A percentile compares a stretch with the other conserved stretches of the same genome.
These are phyloP conservation scores for Trichoderma asperellum DNA, from an alignment of 2,329 filamentous ascomycete genomes.

Conservation along the genomic window DNA sequence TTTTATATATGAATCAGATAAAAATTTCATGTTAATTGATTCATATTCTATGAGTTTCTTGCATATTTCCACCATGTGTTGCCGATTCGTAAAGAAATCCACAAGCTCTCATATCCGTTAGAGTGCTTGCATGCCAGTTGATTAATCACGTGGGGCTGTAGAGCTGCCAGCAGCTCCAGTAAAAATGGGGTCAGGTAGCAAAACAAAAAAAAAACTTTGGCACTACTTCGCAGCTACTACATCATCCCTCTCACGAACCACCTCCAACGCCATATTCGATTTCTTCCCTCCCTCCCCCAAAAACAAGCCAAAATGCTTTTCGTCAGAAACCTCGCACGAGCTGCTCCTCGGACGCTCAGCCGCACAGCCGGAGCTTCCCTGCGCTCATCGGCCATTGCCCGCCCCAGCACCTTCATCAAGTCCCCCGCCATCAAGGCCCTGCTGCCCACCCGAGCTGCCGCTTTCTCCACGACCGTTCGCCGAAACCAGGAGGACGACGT, in stretches of 20 bases:
- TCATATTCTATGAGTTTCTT: not conserved
- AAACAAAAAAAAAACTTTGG: constrained; percentile 12
- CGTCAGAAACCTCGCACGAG: constrained; percentile 66
- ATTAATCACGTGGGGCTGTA: constrained; percentile 17
- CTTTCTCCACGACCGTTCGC: constrained; percentile 50
- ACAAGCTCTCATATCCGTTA: not conserved
- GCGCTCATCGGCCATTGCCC: constrained; percentile 53
- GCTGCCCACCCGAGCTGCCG: constrained; percentile 49
- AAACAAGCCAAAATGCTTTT: constrained; percentile 62
- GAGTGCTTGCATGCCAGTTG: constrained; percentile 23
- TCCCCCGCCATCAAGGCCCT: constrained; percentile 44
- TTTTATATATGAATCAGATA: not conserved
- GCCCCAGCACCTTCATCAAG: constrained; percentile 55
- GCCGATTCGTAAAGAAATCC: not conserved
- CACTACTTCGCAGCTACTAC: constrained; percentile 21
- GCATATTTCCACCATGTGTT: not conserved
- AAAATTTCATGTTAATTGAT: not conserved
- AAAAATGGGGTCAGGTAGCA: not conserved
- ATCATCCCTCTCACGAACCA: constrained; percentile 29
- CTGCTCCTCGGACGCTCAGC: constrained; percentile 66
- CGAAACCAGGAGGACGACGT: constrained; percentile 41
- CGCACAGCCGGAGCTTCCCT: constrained; percentile 59
- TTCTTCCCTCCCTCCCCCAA: not conserved
- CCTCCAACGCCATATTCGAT: constrained; percentile 36
- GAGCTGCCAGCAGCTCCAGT: constrained; percentile 6